phyloP scores from a whole-genome alignment of 805 yeast species.

The Danielia oregonensis region DNA sequence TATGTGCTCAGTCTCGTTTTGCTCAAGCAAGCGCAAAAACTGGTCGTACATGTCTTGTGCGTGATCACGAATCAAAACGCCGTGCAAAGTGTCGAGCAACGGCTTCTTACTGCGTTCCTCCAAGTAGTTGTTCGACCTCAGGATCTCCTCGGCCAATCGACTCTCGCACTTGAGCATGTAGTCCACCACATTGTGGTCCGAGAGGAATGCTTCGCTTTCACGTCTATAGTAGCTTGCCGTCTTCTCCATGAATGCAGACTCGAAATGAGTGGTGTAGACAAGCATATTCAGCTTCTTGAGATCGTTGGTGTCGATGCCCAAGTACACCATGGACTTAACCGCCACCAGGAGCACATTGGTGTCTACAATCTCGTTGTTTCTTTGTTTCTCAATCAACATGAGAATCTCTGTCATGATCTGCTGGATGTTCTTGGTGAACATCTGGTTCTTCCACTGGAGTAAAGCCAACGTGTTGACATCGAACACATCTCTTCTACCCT shows the following conservation, averaged over 20 bases:
- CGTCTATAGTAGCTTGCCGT: slow-evolving; percentile 63
- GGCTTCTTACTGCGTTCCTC: slow-evolving; percentile 82
- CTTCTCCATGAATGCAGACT: slow-evolving; percentile 66
- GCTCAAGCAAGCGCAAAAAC: slow-evolving; percentile 70
- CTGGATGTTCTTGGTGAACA: slow-evolving; percentile 67
- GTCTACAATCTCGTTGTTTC: slow-evolving; percentile 73
- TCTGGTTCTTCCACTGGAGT: slow-evolving; percentile 79
- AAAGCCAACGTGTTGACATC: slow-evolving; percentile 89
- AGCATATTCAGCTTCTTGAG: slow-evolving; percentile 78
- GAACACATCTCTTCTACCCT: slow-evolving; percentile 83
- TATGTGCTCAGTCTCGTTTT: slow-evolving; percentile 67
- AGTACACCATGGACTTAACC: slow-evolving; percentile 78
- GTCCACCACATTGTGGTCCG: slow-evolving; percentile 79
- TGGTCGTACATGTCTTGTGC: slow-evolving; percentile 73
- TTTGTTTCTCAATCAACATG: slow-evolving; percentile 69
- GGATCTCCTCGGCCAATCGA: slow-evolving; percentile 78
- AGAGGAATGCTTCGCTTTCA: slow-evolving; percentile 66
- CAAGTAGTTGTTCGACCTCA: slow-evolving; percentile 71
- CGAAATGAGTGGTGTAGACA: slow-evolving; percentile 79
- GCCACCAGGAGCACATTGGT: slow-evolving; percentile 65
- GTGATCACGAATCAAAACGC: slow-evolving; percentile 74
- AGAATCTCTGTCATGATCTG: slow-evolving; percentile 66
- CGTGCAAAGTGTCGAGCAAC: slow-evolving; percentile 71
- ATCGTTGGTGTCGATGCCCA: slow-evolving; percentile 90
- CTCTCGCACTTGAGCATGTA: slow-evolving; percentile 84